Conservation (phyloP, 2,329 filamentous ascomycete species). For the Neurospora sp. region DNA sequence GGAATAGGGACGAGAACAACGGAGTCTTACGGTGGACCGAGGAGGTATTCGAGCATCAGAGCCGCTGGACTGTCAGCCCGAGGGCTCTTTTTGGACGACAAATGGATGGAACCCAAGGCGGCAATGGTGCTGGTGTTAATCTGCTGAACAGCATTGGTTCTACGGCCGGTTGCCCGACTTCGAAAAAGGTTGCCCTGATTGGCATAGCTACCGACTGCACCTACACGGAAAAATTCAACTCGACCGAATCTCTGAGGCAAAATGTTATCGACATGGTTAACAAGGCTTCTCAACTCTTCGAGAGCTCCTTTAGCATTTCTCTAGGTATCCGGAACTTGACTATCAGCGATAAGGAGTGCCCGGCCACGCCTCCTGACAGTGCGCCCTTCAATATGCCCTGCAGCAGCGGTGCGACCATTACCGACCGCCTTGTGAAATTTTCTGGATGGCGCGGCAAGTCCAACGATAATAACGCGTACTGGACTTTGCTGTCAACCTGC, state of each 20-base stretch:
- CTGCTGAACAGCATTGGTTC: slow-evolving; percentile 69
- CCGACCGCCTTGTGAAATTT: slow-evolving; percentile 74
- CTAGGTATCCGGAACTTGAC: slow-evolving; percentile 81
- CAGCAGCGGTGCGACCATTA: slow-evolving; percentile 51
- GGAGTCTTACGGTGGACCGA: slow-evolving; percentile 49
- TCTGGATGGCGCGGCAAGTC: slow-evolving; percentile 76
- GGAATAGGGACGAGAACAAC: slow-evolving; percentile 67
- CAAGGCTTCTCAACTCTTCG: slow-evolving; percentile 76
- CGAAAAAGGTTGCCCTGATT: slow-evolving; percentile 83
- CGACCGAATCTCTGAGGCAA: slow-evolving; percentile 49
- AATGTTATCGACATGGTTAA: slow-evolving; percentile 83
- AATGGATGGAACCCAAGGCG: slow-evolving; percentile 57
- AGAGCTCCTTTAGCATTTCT: slow-evolving; percentile 88
- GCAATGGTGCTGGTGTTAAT: slow-evolving; percentile 73
- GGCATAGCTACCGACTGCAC: slow-evolving; percentile 90
- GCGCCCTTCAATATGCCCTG: slow-evolving; percentile 82
- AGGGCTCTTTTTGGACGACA: slow-evolving; percentile 63
- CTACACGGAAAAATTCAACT: slow-evolving; percentile 65
- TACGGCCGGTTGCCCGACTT: slow-evolving; percentile 73
- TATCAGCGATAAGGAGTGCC: slow-evolving; percentile 65
- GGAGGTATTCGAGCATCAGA: slow-evolving; percentile 27
- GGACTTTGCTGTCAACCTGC: slow-evolving; percentile 79
- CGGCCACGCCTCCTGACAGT: slow-evolving; percentile 52
- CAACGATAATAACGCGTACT: slow-evolving; percentile 78
- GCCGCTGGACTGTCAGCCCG: slow-evolving; percentile 48